A percentile compares a stretch with the other conserved stretches of the same genome.
These are phyloP conservation scores for Guadua angustifolia DNA, from an alignment of 176 grass and related monocot species.

Conservation along the genomic window DNA sequence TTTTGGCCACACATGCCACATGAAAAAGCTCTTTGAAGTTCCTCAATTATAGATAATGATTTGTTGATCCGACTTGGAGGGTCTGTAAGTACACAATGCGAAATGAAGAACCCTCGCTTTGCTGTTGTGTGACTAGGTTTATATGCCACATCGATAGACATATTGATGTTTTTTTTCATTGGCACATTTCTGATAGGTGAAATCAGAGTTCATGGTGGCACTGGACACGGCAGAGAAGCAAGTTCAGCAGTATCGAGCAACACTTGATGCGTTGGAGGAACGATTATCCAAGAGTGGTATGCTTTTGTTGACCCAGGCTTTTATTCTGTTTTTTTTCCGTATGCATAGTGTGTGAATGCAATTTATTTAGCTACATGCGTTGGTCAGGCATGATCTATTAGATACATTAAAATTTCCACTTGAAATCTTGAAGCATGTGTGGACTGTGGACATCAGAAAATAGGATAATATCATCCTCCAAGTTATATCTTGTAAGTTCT, in stretches of 20 bases:
- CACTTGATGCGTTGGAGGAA: conserved; percentile 52
- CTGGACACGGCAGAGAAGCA: conserved; percentile 71
- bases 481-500: not conserved
- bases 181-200: conserved; percentile 60
- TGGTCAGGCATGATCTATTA: not conserved
- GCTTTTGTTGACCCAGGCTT: conserved; percentile 31
- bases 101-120: conserved; percentile 16
- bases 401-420: not conserved
- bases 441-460: not conserved
- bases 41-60: not conserved
- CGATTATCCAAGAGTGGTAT: conserved; percentile 73
- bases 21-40: not conserved
- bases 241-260: conserved; percentile 68
- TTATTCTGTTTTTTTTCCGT: not conserved
- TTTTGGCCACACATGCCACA: not conserved
- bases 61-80: conserved; percentile 18
- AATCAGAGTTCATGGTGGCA: conserved; percentile 86
- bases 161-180: conserved; percentile 12
- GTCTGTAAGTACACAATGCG: not conserved
- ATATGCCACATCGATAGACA: conserved; percentile 18
- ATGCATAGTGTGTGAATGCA: not conserved
- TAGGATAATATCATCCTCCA: not conserved
- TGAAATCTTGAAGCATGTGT: conserved; percentile 11
- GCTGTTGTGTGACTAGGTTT: not conserved
- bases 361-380: conserved; percentile 16